Base-by-base conservation (phyloP, 495 filamentous ascomycete genomes). In the Viridothelium virens region DNA sequence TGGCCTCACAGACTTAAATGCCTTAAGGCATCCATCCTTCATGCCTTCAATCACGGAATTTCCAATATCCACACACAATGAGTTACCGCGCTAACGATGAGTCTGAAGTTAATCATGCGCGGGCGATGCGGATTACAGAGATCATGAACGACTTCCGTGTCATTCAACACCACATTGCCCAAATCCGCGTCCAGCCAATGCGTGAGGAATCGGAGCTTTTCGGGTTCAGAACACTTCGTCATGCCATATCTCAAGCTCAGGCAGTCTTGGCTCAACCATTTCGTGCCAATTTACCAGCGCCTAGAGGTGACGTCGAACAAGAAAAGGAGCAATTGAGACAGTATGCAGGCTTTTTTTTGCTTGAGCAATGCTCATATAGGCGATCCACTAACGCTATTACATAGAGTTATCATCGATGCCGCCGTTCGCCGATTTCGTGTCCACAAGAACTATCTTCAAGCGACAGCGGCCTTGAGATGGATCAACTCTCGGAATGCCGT, bases 131-230 rank as follows among this genome's bases (percentile, higher is more conserved):
- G 74, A 85, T 96, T 73, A 86, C 89, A 73, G 89, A 96, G 75
- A 80, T 96, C 66, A 88, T 95, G 71, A 83, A 84, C 71, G 91
- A 96, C 78, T 96, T 91, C 80, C 87, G 88, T 67, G 89, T 84
- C 64, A 83, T 96, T 2, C 88, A 95, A 71, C 80, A 87, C 73
- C 90, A 89, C 74, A 92, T 96, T 75, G 83, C 88, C 47, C 83
- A 87, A 63, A 87, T 85, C 33, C 83, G 86, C 56, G 82, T 82
- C 64, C 79, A 82, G 44, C 84, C 86, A 25, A 70, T 74, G 2
- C 73, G 79, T 63, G 87, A 90, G 47, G 89, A 95, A 65, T 87
- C 87, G 76, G 84, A 89, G 74, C 88, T 90, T 63, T 85, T 90
- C 71, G 92, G 92, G 62, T 94, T 87, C 79, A 82, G 82, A 16